These are phyloP conservation scores for Colletotrichum sp. DNA, from an alignment of 2,329 filamentous ascomycete genomes.

Conservation along the genomic window DNA sequence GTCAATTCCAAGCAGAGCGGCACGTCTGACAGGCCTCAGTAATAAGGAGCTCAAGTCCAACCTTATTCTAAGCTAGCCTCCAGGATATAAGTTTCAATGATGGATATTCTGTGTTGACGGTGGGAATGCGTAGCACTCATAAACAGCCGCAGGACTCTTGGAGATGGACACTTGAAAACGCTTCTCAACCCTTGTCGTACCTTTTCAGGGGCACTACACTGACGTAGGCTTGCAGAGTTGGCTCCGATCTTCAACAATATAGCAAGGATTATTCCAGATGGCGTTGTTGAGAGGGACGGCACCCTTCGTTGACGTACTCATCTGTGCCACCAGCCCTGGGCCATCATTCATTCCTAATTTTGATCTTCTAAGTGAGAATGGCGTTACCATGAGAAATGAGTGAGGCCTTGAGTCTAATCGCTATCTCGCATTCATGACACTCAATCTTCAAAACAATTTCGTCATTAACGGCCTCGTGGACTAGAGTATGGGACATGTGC, in stretches of 20 bases:
- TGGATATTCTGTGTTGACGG: neutral
- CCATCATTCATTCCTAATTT: neutral
- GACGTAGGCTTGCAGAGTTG: neutral
- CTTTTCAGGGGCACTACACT: neutral
- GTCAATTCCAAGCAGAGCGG: neutral
- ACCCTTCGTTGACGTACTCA: neutral
- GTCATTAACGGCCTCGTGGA: neutral
- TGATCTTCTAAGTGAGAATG: neutral
- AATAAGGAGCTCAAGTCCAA: neutral
- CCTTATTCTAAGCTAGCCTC: neutral
- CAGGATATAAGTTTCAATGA: neutral
- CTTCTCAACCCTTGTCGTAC: neutral
- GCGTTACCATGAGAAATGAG: neutral
- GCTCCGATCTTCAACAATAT: neutral
- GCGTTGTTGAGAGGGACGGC: neutral
- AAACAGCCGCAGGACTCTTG: neutral
- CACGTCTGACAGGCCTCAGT: neutral
- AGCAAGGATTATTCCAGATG: neutral
- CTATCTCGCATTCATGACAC: neutral
- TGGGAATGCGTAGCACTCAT: neutral
- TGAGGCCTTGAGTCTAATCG: neutral
- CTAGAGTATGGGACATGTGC: neutral
- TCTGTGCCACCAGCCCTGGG: neutral
- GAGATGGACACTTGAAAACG: neutral
- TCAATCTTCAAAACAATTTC: neutral